phyloP scores from a whole-genome alignment of 2,329 filamentous ascomycete genomes.

The Arthrobotrys sinensis region DNA sequence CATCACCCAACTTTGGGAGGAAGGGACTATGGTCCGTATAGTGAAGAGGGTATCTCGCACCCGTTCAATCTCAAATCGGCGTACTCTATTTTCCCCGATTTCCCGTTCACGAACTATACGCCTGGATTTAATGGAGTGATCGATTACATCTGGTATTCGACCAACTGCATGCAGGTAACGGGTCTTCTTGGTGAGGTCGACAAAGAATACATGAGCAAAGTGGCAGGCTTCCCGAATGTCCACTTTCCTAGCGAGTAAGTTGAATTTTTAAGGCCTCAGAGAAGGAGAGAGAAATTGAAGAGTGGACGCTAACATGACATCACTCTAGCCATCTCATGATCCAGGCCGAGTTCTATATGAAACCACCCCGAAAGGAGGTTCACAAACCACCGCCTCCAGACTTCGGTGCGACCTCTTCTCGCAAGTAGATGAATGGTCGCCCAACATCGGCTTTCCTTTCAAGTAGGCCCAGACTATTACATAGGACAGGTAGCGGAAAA shows the following conservation, averaged over 20 bases:
- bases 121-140: constrained; percentile 92
- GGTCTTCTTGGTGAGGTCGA: constrained; percentile 89
- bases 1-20: constrained; percentile 84
- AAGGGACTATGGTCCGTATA: constrained; percentile 93
- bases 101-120: constrained; percentile 97
- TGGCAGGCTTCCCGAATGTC: constrained; percentile 93
- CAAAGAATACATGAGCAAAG: constrained; percentile 84
- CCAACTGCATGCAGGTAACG: constrained; percentile 86
- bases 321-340: constrained; percentile 80
- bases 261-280: background rate
- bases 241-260: constrained; percentile 86
- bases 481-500: constrained; percentile 61
- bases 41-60: constrained; percentile 90
- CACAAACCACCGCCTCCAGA: constrained; percentile 76
- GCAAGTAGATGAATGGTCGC: constrained; percentile 64
- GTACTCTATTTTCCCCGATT: constrained; percentile 86
- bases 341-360: constrained; percentile 90
- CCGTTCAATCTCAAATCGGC: constrained; percentile 94
- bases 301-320: constrained; percentile 11
- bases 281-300: background rate
- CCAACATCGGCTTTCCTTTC: constrained; percentile 60
- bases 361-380: constrained; percentile 82
- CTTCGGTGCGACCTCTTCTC: constrained; percentile 70
- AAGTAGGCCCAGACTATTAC: constrained; percentile 46
- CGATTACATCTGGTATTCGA: constrained; percentile 98